These are phyloP conservation scores for Spiromastix sp. DNA, from an alignment of 2,329 filamentous ascomycete genomes.

Conservation along the genomic window DNA sequence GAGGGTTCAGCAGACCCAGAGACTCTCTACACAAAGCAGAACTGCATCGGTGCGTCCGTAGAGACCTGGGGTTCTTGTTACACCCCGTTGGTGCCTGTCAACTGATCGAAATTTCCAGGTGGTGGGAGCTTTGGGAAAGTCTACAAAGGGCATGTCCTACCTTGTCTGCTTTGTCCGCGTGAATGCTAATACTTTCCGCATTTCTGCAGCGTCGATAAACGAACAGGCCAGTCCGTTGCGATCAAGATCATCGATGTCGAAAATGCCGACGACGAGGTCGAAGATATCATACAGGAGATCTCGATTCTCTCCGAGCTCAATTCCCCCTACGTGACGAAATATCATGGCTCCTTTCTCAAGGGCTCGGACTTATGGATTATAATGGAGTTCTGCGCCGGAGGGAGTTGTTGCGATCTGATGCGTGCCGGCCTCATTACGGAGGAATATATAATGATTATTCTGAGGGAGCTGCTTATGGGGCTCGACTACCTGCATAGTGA, in stretches of 20 bases:
- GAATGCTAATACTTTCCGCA: slow-evolving; percentile 6
- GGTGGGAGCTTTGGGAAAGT: slow-evolving; percentile 98
- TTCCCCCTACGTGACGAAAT: slow-evolving; percentile 93
- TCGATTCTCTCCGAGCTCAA: slow-evolving; percentile 92
- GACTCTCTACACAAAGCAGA: slow-evolving; percentile 85
- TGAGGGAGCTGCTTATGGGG: slow-evolving; percentile 79
- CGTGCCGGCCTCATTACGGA: slow-evolving; percentile 85
- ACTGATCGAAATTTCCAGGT: slow-evolving; percentile 41
- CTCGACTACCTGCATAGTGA: slow-evolving; percentile 89
- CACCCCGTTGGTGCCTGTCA: no score
- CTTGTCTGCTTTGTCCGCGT: slow-evolving; percentile 2
- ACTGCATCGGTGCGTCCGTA: slow-evolving; percentile 60
- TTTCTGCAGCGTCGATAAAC: slow-evolving; percentile 66
- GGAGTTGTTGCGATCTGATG: slow-evolving; percentile 91
- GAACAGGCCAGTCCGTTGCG: slow-evolving; percentile 83
- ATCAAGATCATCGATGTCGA: slow-evolving; percentile 99
- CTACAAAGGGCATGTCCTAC: slow-evolving; percentile 70
- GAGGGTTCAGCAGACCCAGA: slow-evolving; percentile 66
- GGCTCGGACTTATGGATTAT: slow-evolving; percentile 97
- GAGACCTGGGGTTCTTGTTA: no score
- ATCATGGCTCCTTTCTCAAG: slow-evolving; percentile 93
- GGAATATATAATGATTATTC: slow-evolving; percentile 93
- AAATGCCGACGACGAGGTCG: slow-evolving; percentile 97
- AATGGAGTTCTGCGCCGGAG: slow-evolving; percentile 98
- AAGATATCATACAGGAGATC: slow-evolving; percentile 98